Percentiles rank a stretch among this genome's conserved stretches.
Evolutionary conservation across 805 yeast genomes (phyloP).

Genomic region (Wickerhamiella allomyrinae): DNA sequence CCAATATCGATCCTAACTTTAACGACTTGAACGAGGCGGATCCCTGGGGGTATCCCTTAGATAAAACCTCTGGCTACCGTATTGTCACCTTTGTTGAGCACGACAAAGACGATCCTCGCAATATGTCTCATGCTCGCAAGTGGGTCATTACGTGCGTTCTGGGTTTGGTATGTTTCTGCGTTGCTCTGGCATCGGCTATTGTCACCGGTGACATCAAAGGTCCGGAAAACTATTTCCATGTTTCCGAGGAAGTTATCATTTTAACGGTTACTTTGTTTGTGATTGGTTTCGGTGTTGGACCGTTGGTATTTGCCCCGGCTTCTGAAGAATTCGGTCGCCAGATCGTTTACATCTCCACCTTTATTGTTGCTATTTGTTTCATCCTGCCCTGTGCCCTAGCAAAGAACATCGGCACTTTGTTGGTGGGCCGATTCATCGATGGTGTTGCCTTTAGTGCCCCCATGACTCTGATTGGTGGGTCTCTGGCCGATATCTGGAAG

Average conservation of each 20-base stretch:
- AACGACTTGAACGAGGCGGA: conserved; percentile 1
- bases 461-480: conserved; percentile 63
- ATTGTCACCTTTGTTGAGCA: conserved; percentile 1
- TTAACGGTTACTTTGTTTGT: conserved; percentile 44
- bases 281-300: conserved; percentile 51
- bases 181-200: conserved; percentile 88
- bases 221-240: conserved; percentile 51
- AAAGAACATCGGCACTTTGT: conserved; percentile 45
- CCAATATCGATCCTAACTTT: background rate
- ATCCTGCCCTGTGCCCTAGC: conserved; percentile 42
- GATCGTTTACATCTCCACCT: conserved; percentile 37
- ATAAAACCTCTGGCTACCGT: background rate
- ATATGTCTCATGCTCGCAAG: conserved; percentile 8
- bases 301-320: conserved; percentile 44
- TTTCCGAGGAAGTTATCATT: conserved; percentile 46
- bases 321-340: conserved; percentile 46
- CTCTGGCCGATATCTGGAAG: conserved; percentile 54
- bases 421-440: conserved; percentile 50
- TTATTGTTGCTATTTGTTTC: conserved; percentile 29
- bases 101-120: background rate
- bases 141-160: conserved; percentile 43
- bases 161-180: conserved; percentile 65
- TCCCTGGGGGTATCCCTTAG: background rate
- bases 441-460: conserved; percentile 69
- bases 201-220: conserved; percentile 71